Evolutionary conservation across 345 rosid genomes (phyloP).

Genomic region (Euphorbia tirucalli): DNA sequence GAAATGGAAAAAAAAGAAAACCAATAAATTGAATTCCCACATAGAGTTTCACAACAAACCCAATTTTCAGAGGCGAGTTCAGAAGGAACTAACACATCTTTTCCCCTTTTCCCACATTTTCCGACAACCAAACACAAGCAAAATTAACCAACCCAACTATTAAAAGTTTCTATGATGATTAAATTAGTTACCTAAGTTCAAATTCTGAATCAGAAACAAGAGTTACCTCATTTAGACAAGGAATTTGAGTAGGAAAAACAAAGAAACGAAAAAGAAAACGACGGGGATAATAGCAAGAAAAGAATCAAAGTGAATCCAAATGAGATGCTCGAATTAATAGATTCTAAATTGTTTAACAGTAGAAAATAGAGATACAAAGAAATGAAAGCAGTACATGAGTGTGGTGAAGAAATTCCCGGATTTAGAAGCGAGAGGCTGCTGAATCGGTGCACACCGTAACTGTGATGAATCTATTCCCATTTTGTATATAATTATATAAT

Average conservation of each 20-base stretch:
- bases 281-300: not conserved
- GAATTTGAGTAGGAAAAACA: too few relatives aligned
- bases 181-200: not conserved
- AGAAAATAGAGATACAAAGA: not conserved
- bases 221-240: not conserved
- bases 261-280: not conserved
- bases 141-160: not conserved
- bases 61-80: not conserved
- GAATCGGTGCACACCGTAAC: not conserved
- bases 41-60: not conserved
- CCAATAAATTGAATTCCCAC: too few relatives aligned
- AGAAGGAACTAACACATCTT: not conserved
- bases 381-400: not conserved
- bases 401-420: not conserved
- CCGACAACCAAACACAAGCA: conserved; percentile 7
- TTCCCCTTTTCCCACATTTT: not conserved
- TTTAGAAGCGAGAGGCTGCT: not conserved
- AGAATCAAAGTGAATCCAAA: not conserved
- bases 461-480: not conserved
- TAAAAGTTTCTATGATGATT: not conserved
- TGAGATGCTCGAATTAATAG: not conserved
- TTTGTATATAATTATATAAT: too few relatives aligned
- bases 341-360: not conserved
- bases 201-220: not conserved
- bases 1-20: not conserved